Base-by-base conservation (phyloP, 495 filamentous ascomycete genomes). In the Penicillium silybi region DNA sequence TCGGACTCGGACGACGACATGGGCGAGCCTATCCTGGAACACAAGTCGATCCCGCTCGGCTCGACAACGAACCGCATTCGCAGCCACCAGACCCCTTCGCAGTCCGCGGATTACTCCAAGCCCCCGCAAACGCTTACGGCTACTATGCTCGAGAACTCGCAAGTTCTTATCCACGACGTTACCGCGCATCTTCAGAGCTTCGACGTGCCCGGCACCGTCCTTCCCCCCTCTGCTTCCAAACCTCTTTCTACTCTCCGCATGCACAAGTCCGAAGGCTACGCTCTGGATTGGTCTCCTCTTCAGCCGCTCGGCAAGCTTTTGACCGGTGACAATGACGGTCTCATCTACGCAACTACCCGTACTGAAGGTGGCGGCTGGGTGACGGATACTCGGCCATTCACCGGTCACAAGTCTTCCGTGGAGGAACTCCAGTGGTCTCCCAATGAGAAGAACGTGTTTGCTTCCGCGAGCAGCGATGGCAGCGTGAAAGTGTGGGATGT, bases 391-490 rank as follows among this genome's bases (percentile, higher is more conserved):
- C 78, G 86, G 22, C 81, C 91, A 5, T 92, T 92, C 68, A 83
- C 79, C 11, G 90, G 90, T 22, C 93, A 97, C 73, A 78, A 78
- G 4, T 84, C 85, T 40, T 91, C 88, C 37, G 83, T 98, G 17
- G 93, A 98, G 71, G 93, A 98, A 63, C 73, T 98, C 27, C 93
- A 97, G 64, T 98, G 93, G 93, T 92, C 87, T 19, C 93, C 93
- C 0, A 87, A 84, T 43, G 93, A 98, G 72, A 80, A 80, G 42
- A 89, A 89, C 53, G 92, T 97, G 11, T 97, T 97, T 61, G 88
- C 92, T 0, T 95, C 91, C 4, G 92, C 89, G 8, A 90, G 90
- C 35, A 90, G 85, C 62, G 93, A 98, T 67, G 92, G 93, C 41
- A 95, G 89, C 3, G 87, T 98, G 55, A 91, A 92, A 63, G 84